These are phyloP conservation scores for Phyllostachys edulis DNA, from an alignment of 176 grass and related monocot genomes.

Conservation along the genomic window DNA sequence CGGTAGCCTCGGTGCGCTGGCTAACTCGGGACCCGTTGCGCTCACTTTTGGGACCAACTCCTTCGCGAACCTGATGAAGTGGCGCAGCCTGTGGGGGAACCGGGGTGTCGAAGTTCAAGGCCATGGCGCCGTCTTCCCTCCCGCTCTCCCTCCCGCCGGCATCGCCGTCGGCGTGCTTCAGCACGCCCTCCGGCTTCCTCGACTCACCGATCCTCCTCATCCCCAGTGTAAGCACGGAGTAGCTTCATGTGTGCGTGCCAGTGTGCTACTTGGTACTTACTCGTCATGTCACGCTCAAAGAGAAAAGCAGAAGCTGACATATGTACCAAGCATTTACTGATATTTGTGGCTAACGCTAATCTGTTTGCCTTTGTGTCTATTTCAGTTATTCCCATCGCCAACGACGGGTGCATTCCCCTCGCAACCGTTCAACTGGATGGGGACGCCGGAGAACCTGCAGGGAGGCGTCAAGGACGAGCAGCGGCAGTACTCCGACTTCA, in stretches of 20 bases:
- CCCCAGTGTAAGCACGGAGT: conserved; percentile 61
- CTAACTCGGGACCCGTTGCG: conserved; percentile 31
- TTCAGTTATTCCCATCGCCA: conserved; percentile 74
- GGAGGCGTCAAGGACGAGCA: conserved; percentile 51
- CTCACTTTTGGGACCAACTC: conserved; percentile 42
- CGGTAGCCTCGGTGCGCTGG: conserved; percentile 33
- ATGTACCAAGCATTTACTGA: neutral
- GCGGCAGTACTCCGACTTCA: conserved; percentile 54
- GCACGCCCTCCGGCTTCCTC: conserved; percentile 46
- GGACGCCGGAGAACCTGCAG: conserved; percentile 29
- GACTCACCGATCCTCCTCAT: conserved; percentile 73
- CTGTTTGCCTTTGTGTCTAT: neutral
- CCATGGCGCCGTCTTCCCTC: conserved; percentile 57
- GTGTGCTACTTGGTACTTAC: neutral
- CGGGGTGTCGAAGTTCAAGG: conserved; percentile 38
- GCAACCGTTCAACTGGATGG: conserved; percentile 63
- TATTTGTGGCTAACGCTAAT: neutral
- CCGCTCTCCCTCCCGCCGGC: conserved; percentile 51
- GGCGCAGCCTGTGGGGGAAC: neutral
- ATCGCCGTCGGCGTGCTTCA: conserved; percentile 63
- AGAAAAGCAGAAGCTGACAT: neutral
- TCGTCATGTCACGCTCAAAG: neutral
- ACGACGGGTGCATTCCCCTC: conserved; percentile 62
- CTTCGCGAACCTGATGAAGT: conserved; percentile 36
- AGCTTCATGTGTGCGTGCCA: neutral